Conservation (phyloP, 352 stramenopile genomes). For the Phytophthora sp. region DNA sequence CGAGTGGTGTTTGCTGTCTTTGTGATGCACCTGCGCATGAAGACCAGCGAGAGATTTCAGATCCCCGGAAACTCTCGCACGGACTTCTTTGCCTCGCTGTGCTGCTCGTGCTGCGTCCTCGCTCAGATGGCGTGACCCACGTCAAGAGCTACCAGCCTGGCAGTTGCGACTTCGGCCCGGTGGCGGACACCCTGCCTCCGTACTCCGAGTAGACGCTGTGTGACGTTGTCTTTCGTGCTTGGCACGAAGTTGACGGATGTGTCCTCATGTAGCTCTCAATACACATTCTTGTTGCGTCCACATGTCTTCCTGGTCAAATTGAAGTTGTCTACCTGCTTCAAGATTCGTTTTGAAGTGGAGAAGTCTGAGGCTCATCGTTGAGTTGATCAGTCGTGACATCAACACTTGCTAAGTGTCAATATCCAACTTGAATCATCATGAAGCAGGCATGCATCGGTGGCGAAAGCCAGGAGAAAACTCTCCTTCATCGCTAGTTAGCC, state of each 20-base stretch:
- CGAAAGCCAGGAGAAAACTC: background rate
- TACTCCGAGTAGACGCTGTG: slow-evolving; percentile 24
- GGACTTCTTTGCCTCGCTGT: slow-evolving; percentile 43
- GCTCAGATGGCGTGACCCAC: slow-evolving; percentile 65
- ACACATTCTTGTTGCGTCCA: too few species aligned
- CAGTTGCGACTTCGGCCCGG: slow-evolving; percentile 39
- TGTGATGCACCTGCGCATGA: slow-evolving; percentile 32
- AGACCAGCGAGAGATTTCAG: slow-evolving; percentile 42
- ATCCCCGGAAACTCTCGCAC: slow-evolving; percentile 39
- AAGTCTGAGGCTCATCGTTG: too few species aligned
- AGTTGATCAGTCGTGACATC: too few species aligned
- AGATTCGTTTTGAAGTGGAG: too few species aligned
- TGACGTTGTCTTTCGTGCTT: background rate
- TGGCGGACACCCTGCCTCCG: slow-evolving; percentile 36
- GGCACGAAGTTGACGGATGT: background rate
- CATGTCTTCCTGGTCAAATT: too few species aligned
- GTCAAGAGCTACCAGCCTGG: slow-evolving; percentile 59
- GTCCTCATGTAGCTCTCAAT: background rate
- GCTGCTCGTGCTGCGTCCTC: slow-evolving; percentile 52
- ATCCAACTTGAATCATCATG: background rate
- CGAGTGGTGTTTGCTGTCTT: slow-evolving; percentile 24
- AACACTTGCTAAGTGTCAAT: background rate
- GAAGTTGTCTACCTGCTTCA: too few species aligned
- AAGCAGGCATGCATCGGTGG: background rate
- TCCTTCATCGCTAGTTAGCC: background rate